Conservation (phyloP, 495 filamentous ascomycete genomes). For the Neurospora tetrasperma region DNA sequence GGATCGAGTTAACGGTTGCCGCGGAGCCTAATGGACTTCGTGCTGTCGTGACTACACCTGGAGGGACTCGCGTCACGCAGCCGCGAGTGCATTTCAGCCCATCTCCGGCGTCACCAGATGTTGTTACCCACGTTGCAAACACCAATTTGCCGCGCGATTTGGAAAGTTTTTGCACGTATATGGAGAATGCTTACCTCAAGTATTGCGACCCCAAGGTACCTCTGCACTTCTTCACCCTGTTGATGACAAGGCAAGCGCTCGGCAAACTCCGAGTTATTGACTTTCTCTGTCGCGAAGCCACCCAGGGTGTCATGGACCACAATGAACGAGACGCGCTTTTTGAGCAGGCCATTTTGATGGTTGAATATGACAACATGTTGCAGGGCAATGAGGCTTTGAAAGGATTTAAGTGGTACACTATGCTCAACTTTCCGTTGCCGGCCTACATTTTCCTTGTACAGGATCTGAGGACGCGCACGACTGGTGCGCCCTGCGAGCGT, state of each 20-base stretch:
- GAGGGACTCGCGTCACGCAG: slow-evolving; percentile 13
- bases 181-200: slow-evolving; percentile 50
- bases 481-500: slow-evolving; percentile 40
- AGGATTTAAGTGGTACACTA: slow-evolving; percentile 43
- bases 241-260: slow-evolving; percentile 38
- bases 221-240: slow-evolving; percentile 42
- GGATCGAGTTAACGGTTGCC: slow-evolving; percentile 39
- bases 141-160: slow-evolving; percentile 39
- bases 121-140: slow-evolving; percentile 38
- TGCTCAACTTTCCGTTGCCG: slow-evolving; percentile 42
- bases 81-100: slow-evolving; percentile 27
- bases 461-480: slow-evolving; percentile 37
- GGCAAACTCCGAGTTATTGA: slow-evolving; percentile 37
- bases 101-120: slow-evolving; percentile 24
- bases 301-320: slow-evolving; percentile 19
- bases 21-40: slow-evolving; percentile 26
- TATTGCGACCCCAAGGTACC: slow-evolving; percentile 53
- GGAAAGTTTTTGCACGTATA: slow-evolving; percentile 41
- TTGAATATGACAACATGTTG: slow-evolving; percentile 44
- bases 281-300: slow-evolving; percentile 19
- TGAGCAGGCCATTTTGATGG: slow-evolving; percentile 37
- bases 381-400: slow-evolving; percentile 33
- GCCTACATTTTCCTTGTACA: slow-evolving; percentile 43
- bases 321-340: slow-evolving; percentile 36
- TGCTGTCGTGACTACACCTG: slow-evolving; percentile 15